Conservation (phyloP, 345 rosid genomes). For the Moricandia moricandioides region DNA sequence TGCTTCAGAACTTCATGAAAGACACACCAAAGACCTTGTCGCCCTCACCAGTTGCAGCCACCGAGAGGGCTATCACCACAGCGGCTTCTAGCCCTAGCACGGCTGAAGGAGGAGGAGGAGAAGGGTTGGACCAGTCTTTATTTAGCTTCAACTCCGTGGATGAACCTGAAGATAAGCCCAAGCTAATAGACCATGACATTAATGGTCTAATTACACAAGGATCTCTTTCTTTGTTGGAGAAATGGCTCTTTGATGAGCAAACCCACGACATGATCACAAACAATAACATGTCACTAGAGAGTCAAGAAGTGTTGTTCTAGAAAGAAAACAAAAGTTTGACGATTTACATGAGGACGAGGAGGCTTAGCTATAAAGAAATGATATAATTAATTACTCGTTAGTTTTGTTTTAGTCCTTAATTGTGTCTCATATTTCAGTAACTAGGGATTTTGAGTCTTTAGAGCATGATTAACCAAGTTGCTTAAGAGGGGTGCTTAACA, state of each 20-base stretch:
- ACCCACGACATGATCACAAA: slow-evolving; percentile 38
- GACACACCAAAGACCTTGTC: slow-evolving; percentile 36
- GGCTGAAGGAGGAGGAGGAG: slow-evolving; percentile 33
- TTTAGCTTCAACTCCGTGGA: slow-evolving; percentile 52
- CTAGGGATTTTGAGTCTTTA: slow-evolving; percentile 16
- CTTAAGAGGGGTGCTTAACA: too few relatives aligned
- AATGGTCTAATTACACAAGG: slow-evolving; percentile 38
- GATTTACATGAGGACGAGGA: neutral
- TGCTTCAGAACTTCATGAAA: slow-evolving; percentile 67
- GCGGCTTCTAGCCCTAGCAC: slow-evolving; percentile 31
- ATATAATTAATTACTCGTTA: slow-evolving; percentile 27
- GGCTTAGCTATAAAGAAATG: slow-evolving; percentile 20
- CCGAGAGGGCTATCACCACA: slow-evolving; percentile 34
- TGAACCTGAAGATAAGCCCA: slow-evolving; percentile 43
- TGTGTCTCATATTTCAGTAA: slow-evolving; percentile 10
- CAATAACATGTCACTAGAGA: slow-evolving; percentile 41
- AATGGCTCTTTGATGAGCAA: slow-evolving; percentile 73
- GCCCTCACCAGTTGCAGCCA: slow-evolving; percentile 28
- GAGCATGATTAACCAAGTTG: too few relatives aligned
- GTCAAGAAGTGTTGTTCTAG: slow-evolving; percentile 39
- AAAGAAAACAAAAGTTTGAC: neutral
- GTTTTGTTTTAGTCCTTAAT: slow-evolving; percentile 13
- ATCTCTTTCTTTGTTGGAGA: slow-evolving; percentile 58
- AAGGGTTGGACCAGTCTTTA: slow-evolving; percentile 40
- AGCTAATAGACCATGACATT: slow-evolving; percentile 36